phyloP scores from a whole-genome alignment of 768 basidiomycete species.

The Lentinula sp. region DNA sequence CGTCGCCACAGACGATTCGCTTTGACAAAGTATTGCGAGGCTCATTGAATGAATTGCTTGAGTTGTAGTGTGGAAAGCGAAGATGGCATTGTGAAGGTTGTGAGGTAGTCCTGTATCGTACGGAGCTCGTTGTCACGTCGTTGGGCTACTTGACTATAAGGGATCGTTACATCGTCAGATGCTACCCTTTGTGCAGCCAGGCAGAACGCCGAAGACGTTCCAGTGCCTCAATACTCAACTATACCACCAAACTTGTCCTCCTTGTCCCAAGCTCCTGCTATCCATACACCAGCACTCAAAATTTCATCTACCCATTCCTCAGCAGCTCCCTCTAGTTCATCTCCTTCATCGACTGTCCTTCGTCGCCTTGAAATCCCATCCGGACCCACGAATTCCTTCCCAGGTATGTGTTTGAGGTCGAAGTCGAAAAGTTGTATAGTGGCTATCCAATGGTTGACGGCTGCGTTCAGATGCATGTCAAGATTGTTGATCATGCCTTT shows the following conservation, averaged over 20 bases:
- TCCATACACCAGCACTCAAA: background rate
- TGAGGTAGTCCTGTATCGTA: background rate
- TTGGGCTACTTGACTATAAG: background rate
- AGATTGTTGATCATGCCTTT: conserved; percentile 9
- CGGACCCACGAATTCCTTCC: too few species aligned
- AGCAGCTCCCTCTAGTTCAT: too few species aligned
- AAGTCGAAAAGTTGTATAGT: conserved; percentile 27
- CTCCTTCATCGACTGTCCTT: too few species aligned
- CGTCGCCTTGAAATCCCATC: too few species aligned
- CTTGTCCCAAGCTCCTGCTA: background rate
- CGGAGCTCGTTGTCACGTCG: background rate
- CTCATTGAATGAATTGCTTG: too few species aligned
- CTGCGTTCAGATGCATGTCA: conserved; percentile 24
- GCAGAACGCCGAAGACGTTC: background rate
- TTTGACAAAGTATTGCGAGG: background rate
- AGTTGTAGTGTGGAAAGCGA: too few species aligned
- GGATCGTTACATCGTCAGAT: background rate
- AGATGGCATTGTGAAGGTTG: background rate
- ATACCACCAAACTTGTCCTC: background rate
- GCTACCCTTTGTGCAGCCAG: background rate
- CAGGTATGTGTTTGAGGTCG: conserved; percentile 11
- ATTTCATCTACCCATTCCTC: background rate
- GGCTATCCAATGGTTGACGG: conserved; percentile 31
- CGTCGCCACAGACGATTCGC: background rate
- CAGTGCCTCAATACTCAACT: background rate